These are phyloP conservation scores for Lasiodiplodia theobromae DNA, from an alignment of 2,329 filamentous ascomycete genomes.

Conservation along the genomic window DNA sequence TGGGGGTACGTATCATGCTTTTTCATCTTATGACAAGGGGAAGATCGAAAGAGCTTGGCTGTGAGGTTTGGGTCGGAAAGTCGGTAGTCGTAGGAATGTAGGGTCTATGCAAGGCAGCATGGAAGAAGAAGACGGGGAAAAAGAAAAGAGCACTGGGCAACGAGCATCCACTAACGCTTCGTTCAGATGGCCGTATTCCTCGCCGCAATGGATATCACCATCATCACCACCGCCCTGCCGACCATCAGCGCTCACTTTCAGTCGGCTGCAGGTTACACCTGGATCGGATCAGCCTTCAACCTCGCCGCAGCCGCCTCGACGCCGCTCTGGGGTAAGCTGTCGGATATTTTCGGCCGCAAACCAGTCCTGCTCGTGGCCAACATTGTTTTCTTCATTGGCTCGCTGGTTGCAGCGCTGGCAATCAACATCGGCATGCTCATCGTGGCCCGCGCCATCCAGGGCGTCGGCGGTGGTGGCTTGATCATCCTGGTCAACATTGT, in stretches of 20 bases:
- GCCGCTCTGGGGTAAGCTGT: constrained; percentile 52
- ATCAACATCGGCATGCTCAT: constrained; percentile 69
- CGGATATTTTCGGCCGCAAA: constrained; percentile 49
- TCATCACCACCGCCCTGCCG: constrained; percentile 67
- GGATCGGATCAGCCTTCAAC: constrained; percentile 57
- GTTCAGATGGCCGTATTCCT: constrained; percentile 63
- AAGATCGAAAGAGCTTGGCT: no score
- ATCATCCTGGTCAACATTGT: constrained; percentile 69
- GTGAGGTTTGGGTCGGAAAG: no score
- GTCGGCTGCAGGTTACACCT: constrained; percentile 58
- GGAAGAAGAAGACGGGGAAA: not conserved
- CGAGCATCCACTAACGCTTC: constrained; percentile 9
- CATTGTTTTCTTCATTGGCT: constrained; percentile 66
- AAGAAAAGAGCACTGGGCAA: not conserved
- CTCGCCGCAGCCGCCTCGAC: constrained; percentile 48
- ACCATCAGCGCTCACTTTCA: constrained; percentile 64
- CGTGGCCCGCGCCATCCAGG: constrained; percentile 67
- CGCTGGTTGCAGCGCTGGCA: constrained; percentile 65
- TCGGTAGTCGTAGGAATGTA: no score
- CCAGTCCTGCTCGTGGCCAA: constrained; percentile 45
- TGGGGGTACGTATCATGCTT: constrained; percentile 40
- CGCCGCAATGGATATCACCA: constrained; percentile 68
- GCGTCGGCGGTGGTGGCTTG: constrained; percentile 68
- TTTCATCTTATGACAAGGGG: no score
- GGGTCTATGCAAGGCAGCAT: not conserved